Evolutionary conservation across 2,329 filamentous ascomycete genomes (phyloP).

Genomic region (Cadophora malorum): DNA sequence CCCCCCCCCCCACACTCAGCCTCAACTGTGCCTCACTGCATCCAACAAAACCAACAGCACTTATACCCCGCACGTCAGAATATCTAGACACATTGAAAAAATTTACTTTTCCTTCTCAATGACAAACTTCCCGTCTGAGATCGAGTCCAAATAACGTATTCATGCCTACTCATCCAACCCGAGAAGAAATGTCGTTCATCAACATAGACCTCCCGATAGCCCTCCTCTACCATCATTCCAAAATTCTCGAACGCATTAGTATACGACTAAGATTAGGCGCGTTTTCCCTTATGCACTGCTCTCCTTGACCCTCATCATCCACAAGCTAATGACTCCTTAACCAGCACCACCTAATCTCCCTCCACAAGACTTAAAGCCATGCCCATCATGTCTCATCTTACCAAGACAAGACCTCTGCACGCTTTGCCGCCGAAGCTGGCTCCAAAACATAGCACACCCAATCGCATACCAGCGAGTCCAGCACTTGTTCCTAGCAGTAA

Average conservation of each 20-base stretch:
- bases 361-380: no score
- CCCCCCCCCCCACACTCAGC: not conserved
- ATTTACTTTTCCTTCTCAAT: no score
- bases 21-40: not conserved
- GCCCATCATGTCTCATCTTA: no score
- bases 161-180: no score
- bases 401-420: not conserved
- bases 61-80: no score
- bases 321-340: no score
- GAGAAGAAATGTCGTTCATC: not conserved
- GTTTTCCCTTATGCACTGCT: not conserved
- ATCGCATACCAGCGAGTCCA: not conserved
- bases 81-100: no score
- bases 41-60: not conserved
- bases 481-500: not conserved
- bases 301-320: no score
- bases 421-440: not conserved
- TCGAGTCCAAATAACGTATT: no score
- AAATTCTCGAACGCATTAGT: not conserved
- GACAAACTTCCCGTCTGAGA: no score
- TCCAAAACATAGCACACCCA: not conserved
- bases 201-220: not conserved
- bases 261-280: not conserved
- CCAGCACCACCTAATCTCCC: no score
- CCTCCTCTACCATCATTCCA: not conserved